Conservation (phyloP, 345 rosid genomes). For the Lepidium sativum region DNA sequence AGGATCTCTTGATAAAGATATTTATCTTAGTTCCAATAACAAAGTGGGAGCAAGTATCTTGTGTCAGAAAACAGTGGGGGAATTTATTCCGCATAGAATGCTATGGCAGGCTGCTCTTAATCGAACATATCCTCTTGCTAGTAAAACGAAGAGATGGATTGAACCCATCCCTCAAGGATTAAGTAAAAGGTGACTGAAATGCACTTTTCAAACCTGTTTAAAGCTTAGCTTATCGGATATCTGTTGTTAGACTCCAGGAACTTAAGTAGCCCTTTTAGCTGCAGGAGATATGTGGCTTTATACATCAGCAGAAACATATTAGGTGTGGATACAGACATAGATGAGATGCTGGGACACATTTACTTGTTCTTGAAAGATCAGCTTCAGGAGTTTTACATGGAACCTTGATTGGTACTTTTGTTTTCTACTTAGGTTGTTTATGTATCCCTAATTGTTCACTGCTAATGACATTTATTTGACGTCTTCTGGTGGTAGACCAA, state of each 20-base stretch:
- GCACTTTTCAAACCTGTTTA: neutral
- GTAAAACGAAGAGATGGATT: slow-evolving; percentile 59
- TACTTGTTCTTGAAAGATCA: slow-evolving; percentile 83
- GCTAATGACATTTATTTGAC: neutral
- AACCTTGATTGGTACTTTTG: slow-evolving; percentile 62
- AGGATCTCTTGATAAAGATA: slow-evolving; percentile 72
- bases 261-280: slow-evolving; percentile 15
- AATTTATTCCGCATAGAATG: slow-evolving; percentile 58
- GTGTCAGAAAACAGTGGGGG: slow-evolving; percentile 72
- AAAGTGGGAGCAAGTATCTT: slow-evolving; percentile 55
- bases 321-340: slow-evolving; percentile 44
- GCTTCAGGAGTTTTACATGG: slow-evolving; percentile 73
- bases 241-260: neutral
- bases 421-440: neutral
- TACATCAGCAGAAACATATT: slow-evolving; percentile 53
- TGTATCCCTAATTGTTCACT: no score
- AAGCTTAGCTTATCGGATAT: neutral
- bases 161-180: slow-evolving; percentile 72
- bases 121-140: slow-evolving; percentile 45
- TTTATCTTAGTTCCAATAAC: slow-evolving; percentile 58
- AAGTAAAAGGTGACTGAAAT: slow-evolving; percentile 44
- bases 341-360: slow-evolving; percentile 78
- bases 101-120: slow-evolving; percentile 80
- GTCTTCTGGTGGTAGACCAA: slow-evolving; percentile 50
- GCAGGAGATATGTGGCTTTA: slow-evolving; percentile 76